phyloP scores from a whole-genome alignment of 2,329 filamentous ascomycete genomes.

The Alternaria metachromatica region DNA sequence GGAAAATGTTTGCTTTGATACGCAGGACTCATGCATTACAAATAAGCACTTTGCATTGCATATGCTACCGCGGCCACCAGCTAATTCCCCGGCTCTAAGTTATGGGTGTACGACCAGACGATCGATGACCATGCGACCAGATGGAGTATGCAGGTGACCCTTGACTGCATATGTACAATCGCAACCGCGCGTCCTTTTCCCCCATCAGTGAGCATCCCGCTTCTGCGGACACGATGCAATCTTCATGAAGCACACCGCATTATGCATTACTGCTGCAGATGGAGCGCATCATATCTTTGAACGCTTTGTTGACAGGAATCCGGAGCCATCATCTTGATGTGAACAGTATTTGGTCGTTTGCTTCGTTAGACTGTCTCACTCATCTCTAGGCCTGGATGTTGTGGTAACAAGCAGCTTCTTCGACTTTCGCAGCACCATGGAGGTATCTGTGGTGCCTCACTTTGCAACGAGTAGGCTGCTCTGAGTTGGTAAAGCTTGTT shows the following conservation, averaged over 20 bases:
- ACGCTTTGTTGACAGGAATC: not conserved
- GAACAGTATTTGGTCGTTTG: not conserved
- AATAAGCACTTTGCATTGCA: conserved; percentile 10
- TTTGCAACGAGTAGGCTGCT: not conserved
- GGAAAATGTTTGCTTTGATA: not conserved
- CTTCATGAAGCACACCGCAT: not conserved
- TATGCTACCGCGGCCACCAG: conserved; percentile 6
- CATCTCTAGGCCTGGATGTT: not conserved
- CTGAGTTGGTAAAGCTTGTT: not conserved
- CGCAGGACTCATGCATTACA: conserved; percentile 17
- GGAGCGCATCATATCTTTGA: not conserved
- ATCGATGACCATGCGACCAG: conserved; percentile 4
- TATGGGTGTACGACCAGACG: not conserved
- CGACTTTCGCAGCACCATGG: not conserved
- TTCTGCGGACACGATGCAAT: not conserved
- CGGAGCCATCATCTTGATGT: not conserved
- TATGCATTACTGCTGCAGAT: not conserved
- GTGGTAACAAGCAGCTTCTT: not conserved
- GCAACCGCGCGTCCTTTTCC: conserved; percentile 3
- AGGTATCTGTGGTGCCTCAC: not conserved
- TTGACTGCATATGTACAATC: not conserved
- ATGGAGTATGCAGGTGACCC: not conserved
- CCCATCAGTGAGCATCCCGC: not conserved
- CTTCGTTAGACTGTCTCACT: not conserved
- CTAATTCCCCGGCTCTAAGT: conserved; percentile 8